Percentiles rank a stretch among this genome's conserved stretches.
Conservation (phyloP, 805 yeast genomes). For the Cyberlindnera samutprakarnensis region DNA sequence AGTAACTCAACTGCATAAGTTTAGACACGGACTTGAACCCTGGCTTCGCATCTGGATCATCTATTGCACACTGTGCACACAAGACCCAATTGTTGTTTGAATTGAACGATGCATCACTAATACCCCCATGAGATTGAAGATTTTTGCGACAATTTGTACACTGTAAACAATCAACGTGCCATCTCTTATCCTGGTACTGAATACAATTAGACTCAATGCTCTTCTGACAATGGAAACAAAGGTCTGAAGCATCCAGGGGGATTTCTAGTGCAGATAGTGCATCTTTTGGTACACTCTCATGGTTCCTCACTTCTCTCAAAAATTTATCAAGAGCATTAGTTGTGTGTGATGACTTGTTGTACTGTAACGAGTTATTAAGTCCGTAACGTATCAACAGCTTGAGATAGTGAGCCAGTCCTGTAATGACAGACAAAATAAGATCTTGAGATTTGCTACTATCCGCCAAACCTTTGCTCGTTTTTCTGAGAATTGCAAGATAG, state of each 20-base stretch:
- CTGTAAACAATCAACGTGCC: slow-evolving; percentile 74
- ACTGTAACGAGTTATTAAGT: slow-evolving; percentile 64
- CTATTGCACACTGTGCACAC: slow-evolving; percentile 58
- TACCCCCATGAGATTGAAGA: slow-evolving; percentile 31
- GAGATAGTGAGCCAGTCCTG: slow-evolving; percentile 88
- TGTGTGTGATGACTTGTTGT: slow-evolving; percentile 49
- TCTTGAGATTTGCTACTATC: slow-evolving; percentile 46
- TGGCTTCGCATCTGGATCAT: slow-evolving; percentile 37
- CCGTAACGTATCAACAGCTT: slow-evolving; percentile 80
- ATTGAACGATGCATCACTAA: slow-evolving; percentile 38
- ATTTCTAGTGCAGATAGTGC: slow-evolving; percentile 33
- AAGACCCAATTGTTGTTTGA: slow-evolving; percentile 29
- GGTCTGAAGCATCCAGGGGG: slow-evolving; percentile 61
- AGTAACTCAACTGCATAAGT: slow-evolving; percentile 64
- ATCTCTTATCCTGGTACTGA: slow-evolving; percentile 51
- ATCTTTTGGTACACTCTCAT: slow-evolving; percentile 32
- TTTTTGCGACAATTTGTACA: slow-evolving; percentile 53
- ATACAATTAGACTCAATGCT: slow-evolving; percentile 84
- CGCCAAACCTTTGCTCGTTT: slow-evolving; percentile 32
- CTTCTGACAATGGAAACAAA: slow-evolving; percentile 62
- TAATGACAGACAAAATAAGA: slow-evolving; percentile 64
- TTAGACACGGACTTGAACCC: slow-evolving; percentile 63
- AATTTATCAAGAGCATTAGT: slow-evolving; percentile 58
- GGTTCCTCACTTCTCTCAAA: slow-evolving; percentile 43
- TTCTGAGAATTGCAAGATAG: slow-evolving; percentile 76